phyloP scores from a whole-genome alignment of 2,329 filamentous ascomycete genomes.

The Escovopsis sp. region DNA sequence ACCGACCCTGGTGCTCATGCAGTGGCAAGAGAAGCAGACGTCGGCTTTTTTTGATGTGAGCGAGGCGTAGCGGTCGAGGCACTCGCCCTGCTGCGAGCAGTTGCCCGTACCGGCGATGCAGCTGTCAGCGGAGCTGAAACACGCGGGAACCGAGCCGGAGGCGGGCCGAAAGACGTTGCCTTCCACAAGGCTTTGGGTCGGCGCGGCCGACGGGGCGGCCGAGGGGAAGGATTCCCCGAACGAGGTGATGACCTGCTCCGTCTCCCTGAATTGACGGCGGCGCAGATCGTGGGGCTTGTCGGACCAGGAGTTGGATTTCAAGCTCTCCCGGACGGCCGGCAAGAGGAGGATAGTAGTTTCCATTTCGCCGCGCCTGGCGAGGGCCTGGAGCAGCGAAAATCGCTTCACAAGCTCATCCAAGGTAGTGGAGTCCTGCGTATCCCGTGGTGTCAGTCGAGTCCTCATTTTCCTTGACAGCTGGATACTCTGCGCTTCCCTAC shows the following conservation, averaged over 20 bases:
- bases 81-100: constrained; percentile 72
- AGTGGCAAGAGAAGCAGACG: constrained; percentile 67
- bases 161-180: constrained; percentile 21
- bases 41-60: constrained; percentile 23
- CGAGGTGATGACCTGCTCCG: constrained; percentile 30
- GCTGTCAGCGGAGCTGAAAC: constrained; percentile 54
- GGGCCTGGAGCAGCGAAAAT: constrained; percentile 27
- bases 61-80: constrained; percentile 48
- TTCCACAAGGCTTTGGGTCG: constrained; percentile 12
- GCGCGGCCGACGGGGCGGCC: constrained; percentile 5
- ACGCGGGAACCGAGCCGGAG: constrained; percentile 44
- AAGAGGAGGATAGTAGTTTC: constrained; percentile 43
- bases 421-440: constrained; percentile 22
- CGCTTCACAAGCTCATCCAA: constrained; percentile 28
- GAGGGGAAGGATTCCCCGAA: constrained; percentile 14
- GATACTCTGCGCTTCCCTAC: constrained; percentile 13
- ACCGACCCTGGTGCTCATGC: constrained; percentile 39
- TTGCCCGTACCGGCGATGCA: constrained; percentile 58
- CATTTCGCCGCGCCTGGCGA: constrained; percentile 33
- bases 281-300: constrained; percentile 27
- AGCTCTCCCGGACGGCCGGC: constrained; percentile 26
- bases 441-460: not conserved
- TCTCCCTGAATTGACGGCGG: constrained; percentile 29
- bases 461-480: not conserved
- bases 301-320: constrained; percentile 24